phyloP scores from a whole-genome alignment of 768 basidiomycete species.

The Psilocybe sp. region DNA sequence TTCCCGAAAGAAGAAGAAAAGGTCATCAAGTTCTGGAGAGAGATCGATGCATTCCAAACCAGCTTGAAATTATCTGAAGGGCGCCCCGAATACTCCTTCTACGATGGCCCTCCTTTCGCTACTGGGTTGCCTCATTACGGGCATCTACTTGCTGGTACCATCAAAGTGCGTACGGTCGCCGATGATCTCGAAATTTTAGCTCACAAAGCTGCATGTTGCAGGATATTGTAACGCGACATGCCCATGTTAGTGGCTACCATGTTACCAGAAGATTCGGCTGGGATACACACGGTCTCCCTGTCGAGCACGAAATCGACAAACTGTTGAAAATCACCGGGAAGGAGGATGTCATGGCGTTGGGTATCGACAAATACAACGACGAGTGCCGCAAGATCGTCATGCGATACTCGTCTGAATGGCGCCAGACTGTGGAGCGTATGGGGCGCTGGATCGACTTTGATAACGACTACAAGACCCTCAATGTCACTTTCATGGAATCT shows the following conservation, averaged over 20 bases:
- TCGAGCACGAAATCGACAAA: conserved; percentile 99
- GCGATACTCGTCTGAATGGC: conserved; percentile 95
- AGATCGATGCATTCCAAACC: conserved; percentile 97
- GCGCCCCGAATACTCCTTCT: conserved; percentile 88
- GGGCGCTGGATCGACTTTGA: conserved; percentile 99
- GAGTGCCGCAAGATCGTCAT: conserved; percentile 97
- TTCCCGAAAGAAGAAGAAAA: conserved; percentile 90
- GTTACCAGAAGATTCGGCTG: conserved; percentile 95
- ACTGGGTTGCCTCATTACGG: conserved; percentile 97
- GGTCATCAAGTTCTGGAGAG: conserved; percentile 87
- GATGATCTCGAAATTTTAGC: background rate
- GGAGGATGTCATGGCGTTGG: conserved; percentile 92
- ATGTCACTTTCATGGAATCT: conserved; percentile 92
- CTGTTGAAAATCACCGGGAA: conserved; percentile 87
- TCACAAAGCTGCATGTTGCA: conserved; percentile 28
- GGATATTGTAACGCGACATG: conserved; percentile 98
- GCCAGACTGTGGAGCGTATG: conserved; percentile 92
- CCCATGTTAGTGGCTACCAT: conserved; percentile 88
- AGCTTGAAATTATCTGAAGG: conserved; percentile 91
- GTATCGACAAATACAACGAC: conserved; percentile 95
- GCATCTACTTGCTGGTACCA: conserved; percentile 87
- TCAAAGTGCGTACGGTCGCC: conserved; percentile 62
- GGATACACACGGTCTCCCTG: conserved; percentile 98
- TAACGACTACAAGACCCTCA: conserved; percentile 98
- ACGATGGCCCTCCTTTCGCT: conserved; percentile 96